Percentiles rank a stretch among this genome's conserved stretches.
Conservation (phyloP, 805 yeast species). For the Candida schatavii region DNA sequence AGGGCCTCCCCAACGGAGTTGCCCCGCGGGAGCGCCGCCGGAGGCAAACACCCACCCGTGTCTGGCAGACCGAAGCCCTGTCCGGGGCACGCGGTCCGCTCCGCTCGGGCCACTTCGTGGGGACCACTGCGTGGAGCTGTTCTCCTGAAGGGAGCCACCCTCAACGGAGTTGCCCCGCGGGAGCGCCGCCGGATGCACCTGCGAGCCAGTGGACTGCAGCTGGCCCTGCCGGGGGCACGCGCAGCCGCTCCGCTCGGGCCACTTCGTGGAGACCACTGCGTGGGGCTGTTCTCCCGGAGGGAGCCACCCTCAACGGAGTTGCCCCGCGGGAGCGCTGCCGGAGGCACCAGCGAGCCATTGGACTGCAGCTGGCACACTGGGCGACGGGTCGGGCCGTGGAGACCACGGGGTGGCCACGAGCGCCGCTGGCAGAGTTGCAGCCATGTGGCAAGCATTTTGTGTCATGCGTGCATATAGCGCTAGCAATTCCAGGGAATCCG, state of each 20-base stretch:
- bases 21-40: too few species aligned
- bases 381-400: too few species aligned
- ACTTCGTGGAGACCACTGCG: too few species aligned
- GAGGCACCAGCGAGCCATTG: too few species aligned
- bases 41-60: too few species aligned
- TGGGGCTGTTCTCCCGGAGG: too few species aligned
- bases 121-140: background rate
- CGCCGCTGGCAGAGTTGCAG: background rate
- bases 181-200: background rate
- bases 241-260: too few species aligned
- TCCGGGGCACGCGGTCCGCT: background rate
- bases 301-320: too few species aligned
- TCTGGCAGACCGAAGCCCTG: background rate
- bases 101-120: background rate
- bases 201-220: background rate
- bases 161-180: background rate
- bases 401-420: background rate
- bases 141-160: background rate
- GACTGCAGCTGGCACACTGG: too few species aligned
- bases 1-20: too few species aligned
- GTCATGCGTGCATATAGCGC: background rate
- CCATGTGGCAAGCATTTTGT: background rate
- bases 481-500: slow-evolving; percentile 1
- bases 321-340: too few species aligned
- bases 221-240: background rate